phyloP scores from a whole-genome alignment of 345 rosid species.

The Dipteronia sinensis region DNA sequence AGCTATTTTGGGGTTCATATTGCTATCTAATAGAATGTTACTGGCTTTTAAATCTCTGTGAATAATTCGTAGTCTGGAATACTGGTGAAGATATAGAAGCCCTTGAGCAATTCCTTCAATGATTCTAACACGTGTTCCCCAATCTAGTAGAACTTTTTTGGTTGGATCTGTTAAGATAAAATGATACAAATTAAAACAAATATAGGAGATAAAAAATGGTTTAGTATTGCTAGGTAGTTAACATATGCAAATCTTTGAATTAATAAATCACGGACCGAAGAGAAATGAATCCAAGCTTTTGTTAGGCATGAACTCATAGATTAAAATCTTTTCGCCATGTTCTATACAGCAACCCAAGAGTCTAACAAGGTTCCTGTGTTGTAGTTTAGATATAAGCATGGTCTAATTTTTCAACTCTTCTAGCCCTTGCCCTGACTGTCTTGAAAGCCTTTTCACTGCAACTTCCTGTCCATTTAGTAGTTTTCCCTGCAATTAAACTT shows the following conservation, averaged over 20 bases:
- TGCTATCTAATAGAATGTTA: slow-evolving; percentile 19
- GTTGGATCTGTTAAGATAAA: slow-evolving; percentile 15
- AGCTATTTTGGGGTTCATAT: slow-evolving; percentile 43
- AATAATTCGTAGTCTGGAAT: slow-evolving; percentile 30
- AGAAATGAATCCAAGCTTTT: slow-evolving; percentile 39
- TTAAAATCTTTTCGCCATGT: slow-evolving; percentile 33
- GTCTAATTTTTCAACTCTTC: slow-evolving; percentile 39
- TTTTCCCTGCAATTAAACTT: slow-evolving; percentile 29
- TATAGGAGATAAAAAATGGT: neutral
- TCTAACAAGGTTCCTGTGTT: slow-evolving; percentile 41
- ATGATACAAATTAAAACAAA: neutral
- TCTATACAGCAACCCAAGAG: slow-evolving; percentile 42
- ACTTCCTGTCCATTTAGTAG: slow-evolving; percentile 31
- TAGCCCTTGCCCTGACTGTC: slow-evolving; percentile 36
- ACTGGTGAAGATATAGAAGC: slow-evolving; percentile 42
- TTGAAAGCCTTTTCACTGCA: slow-evolving; percentile 39
- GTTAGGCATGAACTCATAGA: slow-evolving; percentile 42
- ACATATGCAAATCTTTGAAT: neutral
- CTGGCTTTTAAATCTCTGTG: slow-evolving; percentile 40
- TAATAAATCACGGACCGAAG: slow-evolving; percentile 22
- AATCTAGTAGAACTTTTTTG: neutral
- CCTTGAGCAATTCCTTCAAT: slow-evolving; percentile 38
- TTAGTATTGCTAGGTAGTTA: neutral
- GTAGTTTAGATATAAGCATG: slow-evolving; percentile 29
- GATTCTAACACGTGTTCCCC: slow-evolving; percentile 30